Evolutionary conservation across 108 stramenopile species (phyloP).

Genomic region (Asterionellopsis glacialis): DNA sequence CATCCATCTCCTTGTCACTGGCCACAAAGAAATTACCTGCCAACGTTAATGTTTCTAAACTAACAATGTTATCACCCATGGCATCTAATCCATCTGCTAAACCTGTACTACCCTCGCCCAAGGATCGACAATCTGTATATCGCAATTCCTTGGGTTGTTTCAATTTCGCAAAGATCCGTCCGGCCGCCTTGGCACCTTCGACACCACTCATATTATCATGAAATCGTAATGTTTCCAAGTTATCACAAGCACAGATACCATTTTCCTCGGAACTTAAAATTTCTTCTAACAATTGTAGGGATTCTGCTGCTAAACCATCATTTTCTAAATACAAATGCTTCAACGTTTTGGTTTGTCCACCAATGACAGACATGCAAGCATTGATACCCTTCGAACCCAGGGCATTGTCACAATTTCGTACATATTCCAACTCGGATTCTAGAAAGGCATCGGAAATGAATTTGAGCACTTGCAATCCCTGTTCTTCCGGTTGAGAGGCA

Average conservation of each 20-base stretch:
- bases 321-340: conserved; percentile 33
- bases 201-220: conserved; percentile 58
- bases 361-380: conserved; percentile 29
- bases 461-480: conserved; percentile 33
- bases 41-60: conserved; percentile 32
- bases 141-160: conserved; percentile 16
- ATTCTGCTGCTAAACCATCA: conserved; percentile 30
- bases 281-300: conserved; percentile 36
- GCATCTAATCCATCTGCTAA: conserved; percentile 21
- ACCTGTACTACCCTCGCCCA: conserved; percentile 24
- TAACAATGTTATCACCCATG: conserved; percentile 19
- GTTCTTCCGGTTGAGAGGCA: conserved; percentile 25
- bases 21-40: conserved; percentile 37
- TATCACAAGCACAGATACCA: conserved; percentile 29
- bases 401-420: conserved; percentile 46
- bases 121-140: conserved; percentile 39
- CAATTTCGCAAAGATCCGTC: conserved; percentile 36
- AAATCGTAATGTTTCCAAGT: conserved; percentile 42
- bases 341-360: conserved; percentile 19
- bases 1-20: conserved; percentile 22
- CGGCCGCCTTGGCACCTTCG: conserved; percentile 36
- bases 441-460: conserved; percentile 40
- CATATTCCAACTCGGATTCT: conserved; percentile 27
- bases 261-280: conserved; percentile 38
- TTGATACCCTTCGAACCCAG: conserved; percentile 39